Base-by-base conservation (phyloP, 768 basidiomycete genomes). In the Lentinula guzmanii region DNA sequence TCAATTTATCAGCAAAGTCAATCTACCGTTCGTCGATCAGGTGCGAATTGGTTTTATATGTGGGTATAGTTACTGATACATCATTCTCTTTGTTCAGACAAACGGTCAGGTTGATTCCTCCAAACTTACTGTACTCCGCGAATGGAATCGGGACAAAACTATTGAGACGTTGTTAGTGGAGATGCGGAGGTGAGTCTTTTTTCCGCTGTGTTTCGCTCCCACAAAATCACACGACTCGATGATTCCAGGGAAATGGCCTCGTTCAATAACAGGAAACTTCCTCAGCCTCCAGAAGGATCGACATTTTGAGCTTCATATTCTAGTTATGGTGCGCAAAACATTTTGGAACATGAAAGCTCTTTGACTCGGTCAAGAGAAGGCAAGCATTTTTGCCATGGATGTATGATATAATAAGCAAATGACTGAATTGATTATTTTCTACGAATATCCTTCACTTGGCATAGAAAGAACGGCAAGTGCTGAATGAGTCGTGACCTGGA, bases 81-180 rank as follows among this genome's bases (percentile, higher is more conserved):
- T 13, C 9, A 5, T 7, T 16, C 9, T 3, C 11, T 15, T 34
- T 2, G 24, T 3, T 21, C 24, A 56, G 67, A 67, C 71, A 2
- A 81, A 88, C 59, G 97, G 97, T 46, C 82, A 83, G 71, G 93
- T 98, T 58, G 91, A 97, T 69, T 77, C 79, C 15, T 42, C 73
- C 58, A 91, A 87, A 71, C 78, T 99, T 35, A 75, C 80, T 24
- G 86, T 93, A 6, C 84, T 98, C 41, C 71, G 81, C 10, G 76
- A 80, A 51, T 98, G 97, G 97, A 82, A 73, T 58, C 77, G 88
- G 63, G 84, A 82, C 51, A 83, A 79, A 68, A 93, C 89, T 67
- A 84, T 99, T 65, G 95, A 98, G 79, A 90, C 82, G 2, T 76
- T 98, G 13, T 79, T 99, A 10, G 91, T 96, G n/a, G 92, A 95